A percentile compares a stretch with the other conserved stretches of the same genome.
phyloP scores from a whole-genome alignment of 805 yeast species.

The Schwanniomyces yamadae region DNA sequence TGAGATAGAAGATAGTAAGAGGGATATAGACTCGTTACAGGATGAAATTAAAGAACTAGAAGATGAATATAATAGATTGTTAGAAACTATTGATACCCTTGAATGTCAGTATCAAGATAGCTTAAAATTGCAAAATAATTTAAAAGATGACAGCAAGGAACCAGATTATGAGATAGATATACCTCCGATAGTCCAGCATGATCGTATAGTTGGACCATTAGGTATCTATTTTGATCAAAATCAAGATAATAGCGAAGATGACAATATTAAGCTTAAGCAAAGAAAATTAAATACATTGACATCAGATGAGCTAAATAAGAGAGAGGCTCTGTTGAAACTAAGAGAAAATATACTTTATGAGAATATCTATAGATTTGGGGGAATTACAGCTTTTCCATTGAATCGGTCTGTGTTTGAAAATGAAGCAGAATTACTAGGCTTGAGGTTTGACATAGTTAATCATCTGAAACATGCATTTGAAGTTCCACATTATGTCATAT shows the following conservation, averaged over 20 bases:
- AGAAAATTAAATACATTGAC: constrained; percentile 5
- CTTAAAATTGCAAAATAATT: not conserved
- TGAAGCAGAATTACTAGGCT: constrained; percentile 39
- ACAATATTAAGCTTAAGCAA: constrained; percentile 1
- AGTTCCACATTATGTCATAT: constrained; percentile 50
- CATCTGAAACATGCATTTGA: constrained; percentile 21
- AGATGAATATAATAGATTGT: constrained; percentile 9
- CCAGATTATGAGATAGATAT: constrained; percentile 6
- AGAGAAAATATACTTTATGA: constrained; percentile 41
- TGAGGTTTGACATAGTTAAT: constrained; percentile 48
- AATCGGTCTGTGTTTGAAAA: constrained; percentile 31
- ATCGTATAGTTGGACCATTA: constrained; percentile 31
- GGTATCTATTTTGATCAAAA: constrained; percentile 17
- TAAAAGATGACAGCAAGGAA: not conserved
- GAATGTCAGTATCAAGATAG: constrained; percentile 5
- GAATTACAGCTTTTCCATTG: constrained; percentile 52
- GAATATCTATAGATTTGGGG: constrained; percentile 47
- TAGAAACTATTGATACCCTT: constrained; percentile 11
- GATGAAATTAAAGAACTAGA: constrained; percentile 17
- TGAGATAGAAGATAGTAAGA: constrained; percentile 16
- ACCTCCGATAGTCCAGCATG: constrained; percentile 23
- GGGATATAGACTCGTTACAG: constrained; percentile 19
- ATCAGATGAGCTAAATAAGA: constrained; percentile 1
- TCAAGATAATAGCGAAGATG: constrained; percentile 1
- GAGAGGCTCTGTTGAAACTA: constrained; percentile 11